A percentile compares a stretch with the other conserved stretches of the same genome.
Conservation (phyloP, 257 asterid species). For the Ophiorrhiza pumila region DNA sequence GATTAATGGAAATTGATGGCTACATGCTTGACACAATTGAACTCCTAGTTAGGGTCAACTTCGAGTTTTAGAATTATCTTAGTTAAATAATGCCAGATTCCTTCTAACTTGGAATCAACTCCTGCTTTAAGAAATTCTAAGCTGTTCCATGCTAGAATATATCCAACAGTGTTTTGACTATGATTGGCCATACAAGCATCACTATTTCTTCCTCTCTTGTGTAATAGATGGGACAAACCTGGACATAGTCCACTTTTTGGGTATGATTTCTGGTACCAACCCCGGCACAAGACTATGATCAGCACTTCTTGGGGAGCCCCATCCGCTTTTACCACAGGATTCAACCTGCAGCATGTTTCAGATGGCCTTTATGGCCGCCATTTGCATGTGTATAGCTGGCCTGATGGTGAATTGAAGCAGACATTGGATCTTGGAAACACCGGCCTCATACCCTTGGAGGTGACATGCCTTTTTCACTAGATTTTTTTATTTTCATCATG, state of each 20-base stretch:
- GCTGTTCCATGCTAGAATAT: neutral
- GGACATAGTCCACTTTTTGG: slow-evolving; percentile 91
- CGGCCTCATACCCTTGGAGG: slow-evolving; percentile 94
- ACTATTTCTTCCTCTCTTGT: neutral
- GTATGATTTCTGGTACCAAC: slow-evolving; percentile 98
- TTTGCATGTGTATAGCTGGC: slow-evolving; percentile 94
- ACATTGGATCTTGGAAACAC: slow-evolving; percentile 91
- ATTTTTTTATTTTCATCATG: neutral
- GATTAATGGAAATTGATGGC: too few relatives aligned
- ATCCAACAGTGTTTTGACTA: neutral
- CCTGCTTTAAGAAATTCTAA: neutral
- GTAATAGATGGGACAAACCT: slow-evolving; percentile 92
- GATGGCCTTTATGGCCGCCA: slow-evolving; percentile 90
- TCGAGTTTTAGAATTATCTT: neutral
- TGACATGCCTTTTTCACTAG: slow-evolving; percentile 3
- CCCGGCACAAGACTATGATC: slow-evolving; percentile 95
- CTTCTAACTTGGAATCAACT: neutral
- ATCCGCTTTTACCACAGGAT: slow-evolving; percentile 83
- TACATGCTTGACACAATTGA: neutral
- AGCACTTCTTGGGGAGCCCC: slow-evolving; percentile 99
- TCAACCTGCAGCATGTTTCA: slow-evolving; percentile 77
- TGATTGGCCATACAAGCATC: neutral
- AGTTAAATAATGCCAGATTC: neutral
- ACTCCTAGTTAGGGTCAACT: neutral
- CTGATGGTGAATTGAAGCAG: slow-evolving; percentile 85